Percentiles rank a stretch among this genome's conserved stretches.
Evolutionary conservation across 768 basidiomycete species (phyloP).

Genomic region (Leccinum sublutescens): DNA sequence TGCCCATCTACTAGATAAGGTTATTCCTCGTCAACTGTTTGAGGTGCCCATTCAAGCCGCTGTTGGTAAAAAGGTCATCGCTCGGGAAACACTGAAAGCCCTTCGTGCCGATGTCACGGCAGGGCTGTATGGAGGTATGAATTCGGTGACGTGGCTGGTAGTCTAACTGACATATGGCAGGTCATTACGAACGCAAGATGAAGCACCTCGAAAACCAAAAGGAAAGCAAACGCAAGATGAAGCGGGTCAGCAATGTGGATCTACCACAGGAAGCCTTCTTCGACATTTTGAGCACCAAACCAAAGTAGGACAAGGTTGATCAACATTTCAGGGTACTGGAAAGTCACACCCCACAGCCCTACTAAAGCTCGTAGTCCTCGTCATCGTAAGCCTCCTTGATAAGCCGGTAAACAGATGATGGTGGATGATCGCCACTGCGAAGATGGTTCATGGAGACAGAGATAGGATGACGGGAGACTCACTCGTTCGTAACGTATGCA

Average conservation of each 20-base stretch:
- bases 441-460: conserved; percentile 7
- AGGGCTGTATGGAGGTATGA: conserved; percentile 80
- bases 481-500: conserved; percentile 97
- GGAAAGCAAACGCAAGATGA: conserved; percentile 87
- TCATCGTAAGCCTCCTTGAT: conserved; percentile 96
- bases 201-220: conserved; percentile 89
- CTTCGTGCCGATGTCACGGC: conserved; percentile 91
- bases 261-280: conserved; percentile 97
- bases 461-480: conserved; percentile 36
- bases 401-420: conserved; percentile 87
- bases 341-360: not conserved
- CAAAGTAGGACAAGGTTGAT: conserved; percentile 16
- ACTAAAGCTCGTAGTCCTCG: conserved; percentile 75
- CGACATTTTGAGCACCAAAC: conserved; percentile 72
- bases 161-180: conserved; percentile 31
- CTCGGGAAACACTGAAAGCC: conserved; percentile 85
- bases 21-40: conserved; percentile 89
- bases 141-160: not conserved
- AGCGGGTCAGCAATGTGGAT: conserved; percentile 82
- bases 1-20: conserved; percentile 64
- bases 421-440: conserved; percentile 89
- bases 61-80: conserved; percentile 82
- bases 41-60: conserved; percentile 96
- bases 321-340: not conserved
- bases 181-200: conserved; percentile 92